Conservation (phyloP, 1,284 basidiomycete species). For the Fomitopsis schrenkii region DNA sequence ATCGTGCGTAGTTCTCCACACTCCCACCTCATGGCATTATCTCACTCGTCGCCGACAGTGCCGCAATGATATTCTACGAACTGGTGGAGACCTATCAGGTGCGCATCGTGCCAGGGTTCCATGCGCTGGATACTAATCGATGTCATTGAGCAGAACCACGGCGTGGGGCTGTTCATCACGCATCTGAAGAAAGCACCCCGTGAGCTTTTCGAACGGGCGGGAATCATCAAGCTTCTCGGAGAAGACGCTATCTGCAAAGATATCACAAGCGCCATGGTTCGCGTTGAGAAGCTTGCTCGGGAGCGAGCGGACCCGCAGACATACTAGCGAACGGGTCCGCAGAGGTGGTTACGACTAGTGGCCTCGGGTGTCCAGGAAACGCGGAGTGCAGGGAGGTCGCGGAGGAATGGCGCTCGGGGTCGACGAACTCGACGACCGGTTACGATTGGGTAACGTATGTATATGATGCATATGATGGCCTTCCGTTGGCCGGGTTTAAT, state of each 20-base stretch:
- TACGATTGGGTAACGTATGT: not conserved
- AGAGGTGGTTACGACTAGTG: not conserved
- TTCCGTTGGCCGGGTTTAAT: not conserved
- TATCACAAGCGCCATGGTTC: conserved; percentile 61
- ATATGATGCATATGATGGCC: not conserved
- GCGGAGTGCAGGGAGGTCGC: not conserved
- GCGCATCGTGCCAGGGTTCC: conserved; percentile 8
- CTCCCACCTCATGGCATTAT: not conserved
- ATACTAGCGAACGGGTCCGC: conserved; percentile 5
- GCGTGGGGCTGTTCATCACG: conserved; percentile 75
- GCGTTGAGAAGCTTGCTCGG: conserved; percentile 21
- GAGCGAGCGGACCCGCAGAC: conserved; percentile 8
- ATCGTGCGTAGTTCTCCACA: conserved; percentile 50
- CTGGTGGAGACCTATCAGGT: conserved; percentile 75
- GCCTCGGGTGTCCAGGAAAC: not conserved
- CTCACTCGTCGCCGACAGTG: conserved; percentile 40
- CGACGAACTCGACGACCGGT: not conserved
- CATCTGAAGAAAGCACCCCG: conserved; percentile 62
- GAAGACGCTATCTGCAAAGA: conserved; percentile 69
- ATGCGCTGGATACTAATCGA: not conserved
- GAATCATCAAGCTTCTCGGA: conserved; percentile 63
- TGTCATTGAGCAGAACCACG: conserved; percentile 45
- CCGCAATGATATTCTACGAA: conserved; percentile 83
- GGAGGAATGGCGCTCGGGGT: not conserved
- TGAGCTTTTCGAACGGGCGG: conserved; percentile 62